These are phyloP conservation scores for Suillus ampliporus DNA, from an alignment of 768 basidiomycete species.

Conservation along the genomic window DNA sequence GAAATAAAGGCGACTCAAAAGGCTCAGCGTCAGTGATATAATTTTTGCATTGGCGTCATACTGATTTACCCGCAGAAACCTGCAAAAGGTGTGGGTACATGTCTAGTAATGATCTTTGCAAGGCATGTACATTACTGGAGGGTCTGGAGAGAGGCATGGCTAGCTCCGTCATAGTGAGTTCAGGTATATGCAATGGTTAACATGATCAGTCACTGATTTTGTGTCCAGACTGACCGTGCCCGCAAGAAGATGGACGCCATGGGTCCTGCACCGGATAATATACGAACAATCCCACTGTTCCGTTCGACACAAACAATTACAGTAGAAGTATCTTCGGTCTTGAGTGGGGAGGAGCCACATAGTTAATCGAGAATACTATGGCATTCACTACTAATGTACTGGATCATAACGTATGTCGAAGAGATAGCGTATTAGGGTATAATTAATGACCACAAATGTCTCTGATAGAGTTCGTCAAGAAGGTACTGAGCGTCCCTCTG, in stretches of 20 bases:
- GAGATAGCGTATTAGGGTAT: not conserved
- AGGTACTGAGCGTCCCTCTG: slow-evolving; percentile 32
- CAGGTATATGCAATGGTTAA: not conserved
- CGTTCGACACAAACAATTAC: slow-evolving; percentile 48
- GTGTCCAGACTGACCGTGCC: slow-evolving; percentile 68
- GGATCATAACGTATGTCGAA: not conserved
- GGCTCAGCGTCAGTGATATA: slow-evolving; percentile 69
- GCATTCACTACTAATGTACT: not conserved
- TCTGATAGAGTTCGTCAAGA: slow-evolving; percentile 7
- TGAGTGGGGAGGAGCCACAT: not conserved
- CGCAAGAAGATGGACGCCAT: slow-evolving; percentile 64
- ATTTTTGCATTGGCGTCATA: slow-evolving; percentile 8
- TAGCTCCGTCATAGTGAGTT: slow-evolving; percentile 62
- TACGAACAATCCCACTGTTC: slow-evolving; percentile 81
- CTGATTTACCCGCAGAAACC: slow-evolving; percentile 60
- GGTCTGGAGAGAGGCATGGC: slow-evolving; percentile 88
- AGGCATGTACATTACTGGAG: slow-evolving; percentile 90
- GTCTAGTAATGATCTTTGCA: slow-evolving; percentile 96
- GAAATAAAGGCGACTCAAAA: slow-evolving; percentile 87
- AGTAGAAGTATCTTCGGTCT: slow-evolving; percentile 43
- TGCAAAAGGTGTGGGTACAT: slow-evolving; percentile 95
- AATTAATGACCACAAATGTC: not conserved
- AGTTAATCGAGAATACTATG: not conserved
- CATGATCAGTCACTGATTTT: slow-evolving; percentile 15
- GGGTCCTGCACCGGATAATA: slow-evolving; percentile 64